phyloP scores from a whole-genome alignment of 2,329 filamentous ascomycete genomes.

The Cordyceps cateniannulata region DNA sequence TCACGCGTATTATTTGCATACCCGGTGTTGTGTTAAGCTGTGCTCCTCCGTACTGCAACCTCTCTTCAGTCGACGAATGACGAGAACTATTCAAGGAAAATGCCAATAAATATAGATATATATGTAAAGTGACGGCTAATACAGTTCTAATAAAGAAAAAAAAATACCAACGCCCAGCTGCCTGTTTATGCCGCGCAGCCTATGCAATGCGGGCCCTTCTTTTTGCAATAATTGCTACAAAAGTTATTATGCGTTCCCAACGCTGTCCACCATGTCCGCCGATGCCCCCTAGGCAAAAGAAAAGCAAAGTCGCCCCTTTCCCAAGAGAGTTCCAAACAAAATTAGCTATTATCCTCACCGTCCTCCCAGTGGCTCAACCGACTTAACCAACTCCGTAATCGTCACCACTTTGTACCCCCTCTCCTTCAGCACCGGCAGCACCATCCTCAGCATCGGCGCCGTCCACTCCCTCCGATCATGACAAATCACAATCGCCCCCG shows the following conservation, averaged over 20 bases:
- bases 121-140: no score
- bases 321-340: background rate
- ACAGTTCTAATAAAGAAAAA: no score
- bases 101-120: no score
- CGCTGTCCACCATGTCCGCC: background rate
- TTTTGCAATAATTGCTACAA: no score
- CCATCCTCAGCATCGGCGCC: conserved; percentile 64
- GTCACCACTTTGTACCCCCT: conserved; percentile 68
- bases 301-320: no score
- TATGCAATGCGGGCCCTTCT: background rate
- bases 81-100: no score
- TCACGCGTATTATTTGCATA: no score
- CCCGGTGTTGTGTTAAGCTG: no score
- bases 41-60: no score
- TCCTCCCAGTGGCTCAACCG: conserved; percentile 13
- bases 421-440: conserved; percentile 64
- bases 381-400: conserved; percentile 57
- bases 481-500: conserved; percentile 76
- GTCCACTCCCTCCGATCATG: conserved; percentile 85
- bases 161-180: background rate
- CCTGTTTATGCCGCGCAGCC: background rate
- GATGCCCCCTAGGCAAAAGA: background rate
- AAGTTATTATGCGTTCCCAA: no score
- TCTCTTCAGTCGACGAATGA: no score
- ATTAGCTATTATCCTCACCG: background rate